Evolutionary conservation across 345 rosid species (phyloP).

Genomic region (Stellera chamaejasme): DNA sequence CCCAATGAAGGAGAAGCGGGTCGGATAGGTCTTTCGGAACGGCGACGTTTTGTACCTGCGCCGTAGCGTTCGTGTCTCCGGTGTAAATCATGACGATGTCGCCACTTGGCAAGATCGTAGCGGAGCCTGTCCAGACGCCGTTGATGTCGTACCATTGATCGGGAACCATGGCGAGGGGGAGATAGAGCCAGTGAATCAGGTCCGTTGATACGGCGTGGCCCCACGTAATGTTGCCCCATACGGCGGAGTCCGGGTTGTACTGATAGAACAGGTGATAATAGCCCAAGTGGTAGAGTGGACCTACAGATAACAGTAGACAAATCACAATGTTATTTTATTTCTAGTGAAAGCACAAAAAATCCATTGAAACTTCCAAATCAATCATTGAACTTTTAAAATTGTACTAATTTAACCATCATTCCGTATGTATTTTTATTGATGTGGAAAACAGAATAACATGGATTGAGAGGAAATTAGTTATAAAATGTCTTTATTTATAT

Average conservation of each 20-base stretch:
- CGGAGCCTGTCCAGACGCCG: conserved; percentile 95
- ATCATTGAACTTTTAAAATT: neutral
- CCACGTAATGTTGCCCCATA: conserved; percentile 97
- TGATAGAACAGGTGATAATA: conserved; percentile 97
- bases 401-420: too few relatives aligned
- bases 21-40: conserved; percentile 74
- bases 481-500: too few relatives aligned
- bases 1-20: conserved; percentile 82
- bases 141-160: conserved; percentile 65
- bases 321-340: neutral
- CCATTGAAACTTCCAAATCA: neutral
- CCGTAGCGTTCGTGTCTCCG: conserved; percentile 42
- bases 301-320: conserved; percentile 24
- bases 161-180: conserved; percentile 74
- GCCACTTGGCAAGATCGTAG: conserved; percentile 66
- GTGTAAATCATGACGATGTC: conserved; percentile 74
- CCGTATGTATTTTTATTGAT: too few relatives aligned
- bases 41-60: conserved; percentile 88
- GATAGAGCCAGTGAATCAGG: conserved; percentile 84
- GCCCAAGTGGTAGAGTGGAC: conserved; percentile 71
- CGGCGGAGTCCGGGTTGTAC: conserved; percentile 80
- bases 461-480: too few relatives aligned
- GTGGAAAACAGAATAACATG: too few relatives aligned
- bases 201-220: conserved; percentile 88
- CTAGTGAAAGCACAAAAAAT: neutral